Conservation (phyloP, 345 rosid genomes). For the Punica granatum region DNA sequence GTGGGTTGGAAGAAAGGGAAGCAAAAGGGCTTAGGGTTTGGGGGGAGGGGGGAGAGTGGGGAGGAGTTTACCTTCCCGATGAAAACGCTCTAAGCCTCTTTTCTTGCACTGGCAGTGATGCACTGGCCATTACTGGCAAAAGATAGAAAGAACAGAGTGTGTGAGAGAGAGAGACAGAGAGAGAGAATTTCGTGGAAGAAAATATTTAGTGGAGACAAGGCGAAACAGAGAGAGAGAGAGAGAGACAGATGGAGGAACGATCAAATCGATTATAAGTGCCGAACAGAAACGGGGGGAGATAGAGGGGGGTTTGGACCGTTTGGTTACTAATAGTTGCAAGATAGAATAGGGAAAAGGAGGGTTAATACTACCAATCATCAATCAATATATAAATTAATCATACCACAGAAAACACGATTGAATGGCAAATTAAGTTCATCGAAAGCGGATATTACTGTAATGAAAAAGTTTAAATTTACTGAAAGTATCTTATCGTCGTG, state of each 20-base stretch:
- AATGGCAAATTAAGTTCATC: too few relatives aligned
- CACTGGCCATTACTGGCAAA: constrained; percentile 57
- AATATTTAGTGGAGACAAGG: constrained; percentile 12
- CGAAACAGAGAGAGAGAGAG: constrained; percentile 13
- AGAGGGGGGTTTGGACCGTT: not conserved
- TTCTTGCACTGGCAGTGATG: constrained; percentile 49
- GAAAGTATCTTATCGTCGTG: too few relatives aligned
- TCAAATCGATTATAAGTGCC: constrained; percentile 43
- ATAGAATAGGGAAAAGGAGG: not conserved
- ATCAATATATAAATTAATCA: too few relatives aligned
- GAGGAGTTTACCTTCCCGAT: constrained; percentile 80
- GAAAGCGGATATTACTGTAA: too few relatives aligned
- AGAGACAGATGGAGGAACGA: constrained; percentile 40
- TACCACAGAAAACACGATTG: too few relatives aligned
- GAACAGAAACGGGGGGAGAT: constrained; percentile 1
- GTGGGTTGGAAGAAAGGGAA: too few relatives aligned
- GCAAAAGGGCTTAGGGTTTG: not conserved
- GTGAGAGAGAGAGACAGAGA: not conserved
- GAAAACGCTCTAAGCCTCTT: constrained; percentile 41
- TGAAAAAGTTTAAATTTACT: too few relatives aligned
- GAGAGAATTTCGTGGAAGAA: not conserved
- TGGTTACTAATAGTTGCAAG: too few relatives aligned
- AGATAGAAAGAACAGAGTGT: constrained; percentile 22
- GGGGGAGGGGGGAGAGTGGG: constrained; percentile 1
- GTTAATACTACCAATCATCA: too few relatives aligned